Base-by-base conservation (phyloP, 139 green algal genomes). In the Chlorella vulgaris region DNA sequence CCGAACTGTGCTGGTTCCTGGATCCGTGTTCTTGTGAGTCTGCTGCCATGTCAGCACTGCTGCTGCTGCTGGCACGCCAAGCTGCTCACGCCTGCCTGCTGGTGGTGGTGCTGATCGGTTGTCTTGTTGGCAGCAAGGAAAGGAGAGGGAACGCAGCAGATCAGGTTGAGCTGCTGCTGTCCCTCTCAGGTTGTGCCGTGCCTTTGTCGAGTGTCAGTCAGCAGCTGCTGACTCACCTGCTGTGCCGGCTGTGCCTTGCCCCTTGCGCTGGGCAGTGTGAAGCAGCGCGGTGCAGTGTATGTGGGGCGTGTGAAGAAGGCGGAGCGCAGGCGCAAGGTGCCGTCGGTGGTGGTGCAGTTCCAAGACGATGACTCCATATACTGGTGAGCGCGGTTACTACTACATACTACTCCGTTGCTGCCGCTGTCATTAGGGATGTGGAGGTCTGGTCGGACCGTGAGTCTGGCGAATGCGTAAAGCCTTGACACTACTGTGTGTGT, bases 321-420 rank as follows among this genome's bases (percentile, higher is more conserved):
- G 5, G 77, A 83, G 50, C 15, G 13, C 3, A n/a, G 51, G 65
- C 77, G 77, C 33, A 69, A 67, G 35, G 40, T 67, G 36, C 62
- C 65, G 0, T 39, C 80, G 0, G 55, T 81, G 31, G 80, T 81
- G 62, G 68, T 84, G 51, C 43, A 69, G 24, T 84, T 84, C 28
- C 8, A 61, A 7, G 79, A 84, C 15, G 80, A 84, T 36, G 4
- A n/a, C 47, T 33, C 15, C 26, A 70, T 55, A 19, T 84, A 84
- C 35, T 84, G 80, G 66, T 78, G 38, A 21, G 67, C 53, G 61
- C 61, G 21, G 61, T 29, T 68, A 29, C 28, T 55, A 15, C 47
- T 24, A 15, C 47, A 24, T n/a, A n/a, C n/a, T n/a, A n/a, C n/a
- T n/a, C n/a, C n/a, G n/a, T n/a, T n/a, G n/a, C n/a, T n/a, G n/a